These are phyloP conservation scores for Bruguiera parviflora DNA, from an alignment of 345 rosid species.

Conservation along the genomic window DNA sequence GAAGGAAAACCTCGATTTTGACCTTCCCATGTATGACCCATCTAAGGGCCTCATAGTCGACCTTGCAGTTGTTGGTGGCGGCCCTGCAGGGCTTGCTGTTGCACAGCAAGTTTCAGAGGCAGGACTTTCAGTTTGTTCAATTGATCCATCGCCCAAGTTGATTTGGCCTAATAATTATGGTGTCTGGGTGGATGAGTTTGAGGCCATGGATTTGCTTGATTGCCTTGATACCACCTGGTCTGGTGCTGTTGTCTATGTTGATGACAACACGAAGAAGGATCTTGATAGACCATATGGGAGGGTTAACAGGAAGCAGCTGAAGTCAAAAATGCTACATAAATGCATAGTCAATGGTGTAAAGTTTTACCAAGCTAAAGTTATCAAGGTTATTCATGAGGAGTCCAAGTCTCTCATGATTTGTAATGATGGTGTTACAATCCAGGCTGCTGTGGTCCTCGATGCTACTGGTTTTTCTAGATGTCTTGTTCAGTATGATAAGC, in stretches of 20 bases:
- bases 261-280: slow-evolving; percentile 56
- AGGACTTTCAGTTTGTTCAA: slow-evolving; percentile 82
- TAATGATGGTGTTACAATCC: slow-evolving; percentile 75
- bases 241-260: slow-evolving; percentile 76
- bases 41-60: slow-evolving; percentile 60
- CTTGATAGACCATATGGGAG: slow-evolving; percentile 88
- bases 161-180: slow-evolving; percentile 99
- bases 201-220: slow-evolving; percentile 93
- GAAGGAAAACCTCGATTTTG: slow-evolving; percentile 81
- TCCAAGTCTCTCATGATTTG: slow-evolving; percentile 73
- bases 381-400: slow-evolving; percentile 83
- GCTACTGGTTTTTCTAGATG: slow-evolving; percentile 97
- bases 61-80: slow-evolving; percentile 95
- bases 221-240: slow-evolving; percentile 96
- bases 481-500: slow-evolving; percentile 91
- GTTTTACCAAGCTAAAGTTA: slow-evolving; percentile 90
- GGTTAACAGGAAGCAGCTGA: slow-evolving; percentile 87
- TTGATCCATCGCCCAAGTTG: slow-evolving; percentile 85
- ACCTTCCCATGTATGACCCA: slow-evolving; percentile 76
- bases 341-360: slow-evolving; percentile 78
- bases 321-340: slow-evolving; percentile 89
- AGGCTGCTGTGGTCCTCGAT: slow-evolving; percentile 85
- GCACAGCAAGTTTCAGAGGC: slow-evolving; percentile 93
- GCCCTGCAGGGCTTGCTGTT: slow-evolving; percentile 97
- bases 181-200: slow-evolving; percentile 98